Base-by-base conservation (phyloP, 768 basidiomycete genomes). In the Russula abietina region DNA sequence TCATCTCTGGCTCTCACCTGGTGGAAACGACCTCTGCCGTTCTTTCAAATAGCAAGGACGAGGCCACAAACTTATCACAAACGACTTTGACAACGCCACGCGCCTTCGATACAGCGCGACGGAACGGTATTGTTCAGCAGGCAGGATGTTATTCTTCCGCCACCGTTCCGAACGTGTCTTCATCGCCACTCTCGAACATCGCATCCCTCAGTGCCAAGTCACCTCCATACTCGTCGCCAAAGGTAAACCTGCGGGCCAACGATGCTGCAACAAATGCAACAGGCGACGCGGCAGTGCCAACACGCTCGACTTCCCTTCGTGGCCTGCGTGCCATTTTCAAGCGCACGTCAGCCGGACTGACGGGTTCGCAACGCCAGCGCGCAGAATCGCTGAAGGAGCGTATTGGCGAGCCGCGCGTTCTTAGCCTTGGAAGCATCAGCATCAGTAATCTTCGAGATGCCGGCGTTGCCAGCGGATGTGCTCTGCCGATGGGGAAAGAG, bases 321-420 rank as follows among this genome's bases (percentile, higher is more conserved):
- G 58, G 62, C 30, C 48, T 64, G 24, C 52, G 62, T 17, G 58
- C 62, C 7, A 64, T 64, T 10, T 64, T 64, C 48, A 59, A 64
- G n/a, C 62, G 62, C 10, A 64, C 58, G 19, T 64, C 62, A 33
- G 57, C 52, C 12, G 61, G 56, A 17, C 50, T 62, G 51, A 39
- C 48, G 24, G 30, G 30, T 14, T 46, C 17, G 3, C 54, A 49
- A 38, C 62, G 58, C 14, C 58, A 60, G 53, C 58, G 57, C 24
- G 38, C 62, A 32, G 62, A 64, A 30, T 64, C 62, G 19, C 33
- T 64, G 46, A 64, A 64, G 39, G 62, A 59, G 12, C 62, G 43
- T 19, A 64, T 64, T 9, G 10, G 58, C 2, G 57, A 64, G 32
- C 62, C 62, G 8, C 53, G 57, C 38, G 24, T 64, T 19, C 38